phyloP scores from a whole-genome alignment of 2,329 filamentous ascomycete genomes.

The Colletotrichum graminicola region DNA sequence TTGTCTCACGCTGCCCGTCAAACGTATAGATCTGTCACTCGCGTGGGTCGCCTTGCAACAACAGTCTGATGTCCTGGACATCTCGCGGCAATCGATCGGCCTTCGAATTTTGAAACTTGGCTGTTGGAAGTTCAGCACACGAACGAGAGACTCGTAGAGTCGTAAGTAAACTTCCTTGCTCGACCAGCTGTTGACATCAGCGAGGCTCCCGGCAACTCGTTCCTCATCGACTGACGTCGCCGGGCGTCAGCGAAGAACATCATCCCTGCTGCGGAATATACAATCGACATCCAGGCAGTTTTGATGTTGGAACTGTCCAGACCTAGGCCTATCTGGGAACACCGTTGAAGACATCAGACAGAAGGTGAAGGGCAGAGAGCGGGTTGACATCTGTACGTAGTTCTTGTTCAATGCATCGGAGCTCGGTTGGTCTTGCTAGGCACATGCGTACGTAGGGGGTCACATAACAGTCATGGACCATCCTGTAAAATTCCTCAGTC shows the following conservation, averaged over 20 bases:
- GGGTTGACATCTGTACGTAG: conserved; percentile 19
- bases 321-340: conserved; percentile 7
- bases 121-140: conserved; percentile 35
- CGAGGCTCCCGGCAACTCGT: conserved; percentile 9
- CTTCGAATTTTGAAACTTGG: conserved; percentile 36
- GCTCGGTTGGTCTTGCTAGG: conserved; percentile 13
- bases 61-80: conserved; percentile 29
- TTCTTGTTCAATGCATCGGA: conserved; percentile 23
- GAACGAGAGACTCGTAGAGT: conserved; percentile 16
- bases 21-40: neutral
- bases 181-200: conserved; percentile 6
- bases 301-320: conserved; percentile 18
- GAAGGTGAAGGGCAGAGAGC: conserved; percentile 14
- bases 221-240: conserved; percentile 7
- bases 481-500: conserved; percentile 10
- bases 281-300: conserved; percentile 15
- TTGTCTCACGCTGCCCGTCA: conserved; percentile 17
- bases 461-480: conserved; percentile 35
- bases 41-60: conserved; percentile 18
- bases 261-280: conserved; percentile 7
- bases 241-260: conserved; percentile 9
- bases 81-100: conserved; percentile 25
- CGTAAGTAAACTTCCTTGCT: conserved; percentile 12
- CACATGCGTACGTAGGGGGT: conserved; percentile 24
- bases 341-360: conserved; percentile 40